Conservation (phyloP, 2,329 filamentous ascomycete species). For the Verticillium klebahnii region DNA sequence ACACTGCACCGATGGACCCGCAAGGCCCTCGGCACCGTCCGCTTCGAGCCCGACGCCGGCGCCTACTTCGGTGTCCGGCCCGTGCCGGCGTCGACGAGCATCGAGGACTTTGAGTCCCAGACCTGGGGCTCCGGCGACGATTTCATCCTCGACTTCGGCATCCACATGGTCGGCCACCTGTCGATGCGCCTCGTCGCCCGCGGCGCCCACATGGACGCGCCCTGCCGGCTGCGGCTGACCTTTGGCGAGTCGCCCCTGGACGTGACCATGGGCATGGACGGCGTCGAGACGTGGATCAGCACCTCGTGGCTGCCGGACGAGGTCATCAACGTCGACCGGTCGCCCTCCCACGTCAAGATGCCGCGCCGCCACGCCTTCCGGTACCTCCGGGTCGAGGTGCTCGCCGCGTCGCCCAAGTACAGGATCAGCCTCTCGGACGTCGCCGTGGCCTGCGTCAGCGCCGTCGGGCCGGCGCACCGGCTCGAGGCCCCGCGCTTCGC, state of each 20-base stretch:
- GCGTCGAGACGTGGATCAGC: conserved; percentile 29
- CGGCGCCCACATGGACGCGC: conserved; percentile 27
- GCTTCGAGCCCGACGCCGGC: conserved; percentile 14
- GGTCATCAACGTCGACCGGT: conserved; percentile 27
- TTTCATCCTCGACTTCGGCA: conserved; percentile 27
- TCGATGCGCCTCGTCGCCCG: conserved; percentile 22
- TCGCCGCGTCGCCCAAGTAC: conserved; percentile 28
- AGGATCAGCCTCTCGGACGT: conserved; percentile 24
- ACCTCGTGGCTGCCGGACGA: conserved; percentile 32
- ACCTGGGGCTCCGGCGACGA: conserved; percentile 21
- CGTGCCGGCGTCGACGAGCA: conserved; percentile 7
- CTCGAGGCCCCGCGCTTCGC: conserved; percentile 13
- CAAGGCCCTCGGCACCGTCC: conserved; percentile 12
- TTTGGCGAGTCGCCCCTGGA: conserved; percentile 31
- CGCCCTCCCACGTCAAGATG: conserved; percentile 21
- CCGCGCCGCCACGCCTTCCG: conserved; percentile 26
- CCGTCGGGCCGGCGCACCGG: conserved; percentile 14
- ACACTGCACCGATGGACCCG: conserved; percentile 11
- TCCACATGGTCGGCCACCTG: conserved; percentile 26
- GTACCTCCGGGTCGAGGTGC: conserved; percentile 25
- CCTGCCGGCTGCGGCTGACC: conserved; percentile 26
- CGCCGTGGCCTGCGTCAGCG: conserved; percentile 22
- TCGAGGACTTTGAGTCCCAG: conserved; percentile 11
- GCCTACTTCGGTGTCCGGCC: conserved; percentile 17
- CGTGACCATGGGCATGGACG: conserved; percentile 26